phyloP scores from a whole-genome alignment of 306 rosid species.

The Myrica gale region DNA sequence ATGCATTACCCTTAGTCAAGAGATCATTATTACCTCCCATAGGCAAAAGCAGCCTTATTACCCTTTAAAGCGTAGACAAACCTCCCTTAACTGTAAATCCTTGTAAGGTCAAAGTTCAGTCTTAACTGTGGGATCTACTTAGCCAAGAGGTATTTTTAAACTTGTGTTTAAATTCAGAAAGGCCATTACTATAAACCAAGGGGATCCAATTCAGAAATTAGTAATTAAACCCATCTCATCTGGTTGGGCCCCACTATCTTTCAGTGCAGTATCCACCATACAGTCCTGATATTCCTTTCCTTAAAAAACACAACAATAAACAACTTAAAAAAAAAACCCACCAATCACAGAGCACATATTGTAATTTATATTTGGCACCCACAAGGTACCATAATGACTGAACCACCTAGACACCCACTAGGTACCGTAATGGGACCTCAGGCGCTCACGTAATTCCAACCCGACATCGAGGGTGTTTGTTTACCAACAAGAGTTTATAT shows the following conservation, averaged over 20 bases:
- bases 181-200: not conserved
- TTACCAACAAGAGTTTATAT: constrained; percentile 20
- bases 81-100: not conserved
- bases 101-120: constrained; percentile 24
- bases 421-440: constrained; percentile 17
- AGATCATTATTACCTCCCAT: too few species aligned
- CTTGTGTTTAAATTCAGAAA: not conserved
- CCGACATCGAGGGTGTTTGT: constrained; percentile 23
- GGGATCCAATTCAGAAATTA: not conserved
- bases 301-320: not conserved
- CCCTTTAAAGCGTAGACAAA: not conserved
- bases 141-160: not conserved
- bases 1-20: too few species aligned
- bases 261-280: not conserved
- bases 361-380: not conserved
- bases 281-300: constrained; percentile 20
- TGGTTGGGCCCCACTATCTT: constrained; percentile 24
- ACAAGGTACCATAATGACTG: constrained; percentile 36
- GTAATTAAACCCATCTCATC: constrained; percentile 18
- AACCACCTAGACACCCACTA: constrained; percentile 23
- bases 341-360: constrained; percentile 20
- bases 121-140: constrained; percentile 15
- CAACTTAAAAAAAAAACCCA: constrained; percentile 24
- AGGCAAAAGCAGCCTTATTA: not conserved
- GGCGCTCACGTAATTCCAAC: constrained; percentile 36